A percentile compares a stretch with the other conserved stretches of the same genome.
These are phyloP conservation scores for Metschnikowia noctiluminum DNA, from an alignment of 805 yeast species.

Conservation along the genomic window DNA sequence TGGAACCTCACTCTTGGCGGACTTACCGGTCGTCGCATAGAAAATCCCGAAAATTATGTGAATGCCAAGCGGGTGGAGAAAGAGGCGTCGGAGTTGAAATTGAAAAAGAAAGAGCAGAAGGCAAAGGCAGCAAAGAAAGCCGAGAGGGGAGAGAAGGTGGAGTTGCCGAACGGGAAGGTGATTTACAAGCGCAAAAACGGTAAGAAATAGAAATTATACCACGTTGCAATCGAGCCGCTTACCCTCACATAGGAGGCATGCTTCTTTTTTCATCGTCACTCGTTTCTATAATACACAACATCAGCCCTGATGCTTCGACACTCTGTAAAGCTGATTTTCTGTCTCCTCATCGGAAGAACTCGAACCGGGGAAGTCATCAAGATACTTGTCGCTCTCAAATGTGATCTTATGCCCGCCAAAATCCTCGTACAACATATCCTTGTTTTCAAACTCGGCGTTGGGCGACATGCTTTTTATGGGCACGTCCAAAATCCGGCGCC, in stretches of 20 bases:
- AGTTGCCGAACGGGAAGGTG: conserved; percentile 61
- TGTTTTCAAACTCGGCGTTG: conserved; percentile 14
- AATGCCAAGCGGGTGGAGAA: conserved; percentile 14
- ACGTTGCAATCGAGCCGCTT: not conserved
- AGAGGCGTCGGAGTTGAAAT: conserved; percentile 5
- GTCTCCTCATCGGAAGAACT: conserved; percentile 42
- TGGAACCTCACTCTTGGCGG: conserved; percentile 48
- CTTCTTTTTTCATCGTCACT: not conserved
- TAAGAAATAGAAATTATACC: conserved; percentile 1
- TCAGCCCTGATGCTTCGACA: conserved; percentile 32
- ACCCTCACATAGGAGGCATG: no score
- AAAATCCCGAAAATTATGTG: conserved; percentile 18
- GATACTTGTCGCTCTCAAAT: conserved; percentile 25
- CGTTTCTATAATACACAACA: not conserved
- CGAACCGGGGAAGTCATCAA: conserved; percentile 42
- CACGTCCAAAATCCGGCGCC: conserved; percentile 19
- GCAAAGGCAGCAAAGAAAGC: conserved; percentile 37
- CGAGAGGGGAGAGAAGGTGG: conserved; percentile 44
- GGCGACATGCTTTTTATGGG: conserved; percentile 35
- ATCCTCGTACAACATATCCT: conserved; percentile 24
- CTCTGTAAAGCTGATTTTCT: conserved; percentile 40
- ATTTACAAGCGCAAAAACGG: conserved; percentile 29
- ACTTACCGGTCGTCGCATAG: conserved; percentile 16
- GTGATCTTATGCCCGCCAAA: conserved; percentile 20
- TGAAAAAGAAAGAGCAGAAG: conserved; percentile 19